A percentile compares a stretch with the other conserved stretches of the same genome.
Conservation (phyloP, 2,329 filamentous ascomycete genomes). For the Paecilomyces sp. region DNA sequence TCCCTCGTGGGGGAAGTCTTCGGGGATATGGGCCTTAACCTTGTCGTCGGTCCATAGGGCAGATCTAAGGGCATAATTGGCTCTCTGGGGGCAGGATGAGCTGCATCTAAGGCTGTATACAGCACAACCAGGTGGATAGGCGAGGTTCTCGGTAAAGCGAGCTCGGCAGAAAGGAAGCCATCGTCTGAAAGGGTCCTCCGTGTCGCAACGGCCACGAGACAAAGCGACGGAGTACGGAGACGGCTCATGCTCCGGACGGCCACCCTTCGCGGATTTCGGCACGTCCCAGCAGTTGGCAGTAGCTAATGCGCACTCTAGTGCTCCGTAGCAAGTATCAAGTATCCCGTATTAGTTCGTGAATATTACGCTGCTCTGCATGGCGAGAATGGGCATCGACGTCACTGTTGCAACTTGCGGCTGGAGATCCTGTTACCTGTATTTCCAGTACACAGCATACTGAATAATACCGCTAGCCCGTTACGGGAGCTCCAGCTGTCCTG, state of each 20-base stretch:
- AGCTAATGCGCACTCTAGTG: background rate
- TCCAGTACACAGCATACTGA: too few relatives aligned
- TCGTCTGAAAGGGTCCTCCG: background rate
- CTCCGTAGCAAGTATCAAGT: too few relatives aligned
- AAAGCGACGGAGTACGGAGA: background rate
- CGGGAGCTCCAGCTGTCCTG: too few relatives aligned
- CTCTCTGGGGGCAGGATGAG: background rate
- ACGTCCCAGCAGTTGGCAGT: background rate
- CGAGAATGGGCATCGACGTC: background rate
- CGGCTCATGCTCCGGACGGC: background rate
- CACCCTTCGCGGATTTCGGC: background rate
- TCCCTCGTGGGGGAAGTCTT: background rate
- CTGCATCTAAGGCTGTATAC: background rate
- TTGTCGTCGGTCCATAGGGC: background rate
- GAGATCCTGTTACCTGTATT: too few relatives aligned
- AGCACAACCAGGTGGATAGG: background rate
- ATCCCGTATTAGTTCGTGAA: too few relatives aligned
- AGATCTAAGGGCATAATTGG: background rate
- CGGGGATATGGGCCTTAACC: background rate
- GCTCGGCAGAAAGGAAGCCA: conserved; percentile 1
- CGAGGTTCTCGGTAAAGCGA: conserved; percentile 3
- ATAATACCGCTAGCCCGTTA: background rate
- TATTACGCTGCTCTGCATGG: background rate
- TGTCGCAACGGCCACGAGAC: background rate
- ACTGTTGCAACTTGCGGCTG: background rate